These are phyloP conservation scores for Neurospora sp. DNA, from an alignment of 495 filamentous ascomycete species.

Conservation along the genomic window DNA sequence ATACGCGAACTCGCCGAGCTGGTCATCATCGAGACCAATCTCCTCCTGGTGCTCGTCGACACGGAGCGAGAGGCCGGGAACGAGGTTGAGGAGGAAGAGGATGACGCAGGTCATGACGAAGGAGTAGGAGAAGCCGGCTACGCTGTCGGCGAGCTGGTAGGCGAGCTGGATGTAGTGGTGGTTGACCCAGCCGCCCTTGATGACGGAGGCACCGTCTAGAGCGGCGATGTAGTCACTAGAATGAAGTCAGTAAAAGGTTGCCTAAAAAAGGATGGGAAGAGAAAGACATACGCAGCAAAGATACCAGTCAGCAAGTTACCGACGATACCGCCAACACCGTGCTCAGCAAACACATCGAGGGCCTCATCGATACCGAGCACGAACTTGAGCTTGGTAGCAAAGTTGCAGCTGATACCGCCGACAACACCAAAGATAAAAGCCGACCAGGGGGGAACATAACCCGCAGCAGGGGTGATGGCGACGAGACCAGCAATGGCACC, in stretches of 20 bases:
- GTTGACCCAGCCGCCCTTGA: slow-evolving; percentile 85
- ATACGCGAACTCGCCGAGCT: slow-evolving; percentile 98
- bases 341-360: slow-evolving; percentile 91
- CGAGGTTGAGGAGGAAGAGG: slow-evolving; percentile 79
- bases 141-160: slow-evolving; percentile 84
- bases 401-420: slow-evolving; percentile 81
- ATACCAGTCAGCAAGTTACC: slow-evolving; percentile 87
- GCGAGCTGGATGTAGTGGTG: slow-evolving; percentile 82
- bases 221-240: slow-evolving; percentile 69
- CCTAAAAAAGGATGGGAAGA: background rate
- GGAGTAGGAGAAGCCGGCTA: slow-evolving; percentile 80
- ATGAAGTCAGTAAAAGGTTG: background rate
- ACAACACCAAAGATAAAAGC: slow-evolving; percentile 84
- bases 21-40: slow-evolving; percentile 85
- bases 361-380: slow-evolving; percentile 79
- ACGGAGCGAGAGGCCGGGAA: slow-evolving; percentile 78
- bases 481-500: slow-evolving; percentile 91
- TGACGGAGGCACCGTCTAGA: slow-evolving; percentile 65
- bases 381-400: slow-evolving; percentile 96
- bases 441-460: slow-evolving; percentile 84
- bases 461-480: slow-evolving; percentile 86
- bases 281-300: slow-evolving; percentile 59
- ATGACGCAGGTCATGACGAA: slow-evolving; percentile 86
- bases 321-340: slow-evolving; percentile 78
- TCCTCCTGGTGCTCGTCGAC: slow-evolving; percentile 80